Base-by-base conservation (phyloP, 2,329 filamentous ascomycete genomes). In the Fusarium sterilihyphosum region DNA sequence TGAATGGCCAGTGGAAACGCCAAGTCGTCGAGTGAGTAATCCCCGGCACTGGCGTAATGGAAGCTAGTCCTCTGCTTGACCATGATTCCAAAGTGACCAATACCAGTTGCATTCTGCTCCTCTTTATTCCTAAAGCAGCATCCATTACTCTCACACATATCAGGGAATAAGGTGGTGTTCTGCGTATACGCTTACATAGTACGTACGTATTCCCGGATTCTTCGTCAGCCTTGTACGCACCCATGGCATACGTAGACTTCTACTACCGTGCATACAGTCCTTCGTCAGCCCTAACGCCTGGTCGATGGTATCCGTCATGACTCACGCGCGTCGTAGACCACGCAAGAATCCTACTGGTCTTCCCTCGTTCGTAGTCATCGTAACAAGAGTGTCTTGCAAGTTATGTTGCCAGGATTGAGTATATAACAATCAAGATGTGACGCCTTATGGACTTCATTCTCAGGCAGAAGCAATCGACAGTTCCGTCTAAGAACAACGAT, bases 261-360 rank as follows among this genome's bases (percentile, higher is more conserved):
- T 18, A 31, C 26, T 47, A 43, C 29, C 26, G 40, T 43, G 41
- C 37, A 50, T 38, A 8, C 22, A 52, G 37, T 72, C 24, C 20
- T 58, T 63, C 46, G 47, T 67, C 61, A 67, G 49, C 54, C 61
- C 29, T 67, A 37, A 57, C 62, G 50, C 60, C 70, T 64, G 56
- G 50, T 26, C 49, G 24, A 24, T 44, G 31, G 47, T 18, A 68
- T 73, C 67, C 74, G 76, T 79, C 62, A 77, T 77, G 77, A 79
- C 57, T 78, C 76, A 78, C 77, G 76, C 63, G 43, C 65, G 44
- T 37, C 60, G 59, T 24, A 61, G 52, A 43, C 54, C 75, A 65
- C 69, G 64, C 70, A 73, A 68, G 44, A 61, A 57, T 44, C 35
- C 17, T 33, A 14, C 20, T 40, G 14, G 26, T 49, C 29, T 47